These are phyloP conservation scores for Leccinum variicolor DNA, from an alignment of 768 basidiomycete genomes.

Conservation along the genomic window DNA sequence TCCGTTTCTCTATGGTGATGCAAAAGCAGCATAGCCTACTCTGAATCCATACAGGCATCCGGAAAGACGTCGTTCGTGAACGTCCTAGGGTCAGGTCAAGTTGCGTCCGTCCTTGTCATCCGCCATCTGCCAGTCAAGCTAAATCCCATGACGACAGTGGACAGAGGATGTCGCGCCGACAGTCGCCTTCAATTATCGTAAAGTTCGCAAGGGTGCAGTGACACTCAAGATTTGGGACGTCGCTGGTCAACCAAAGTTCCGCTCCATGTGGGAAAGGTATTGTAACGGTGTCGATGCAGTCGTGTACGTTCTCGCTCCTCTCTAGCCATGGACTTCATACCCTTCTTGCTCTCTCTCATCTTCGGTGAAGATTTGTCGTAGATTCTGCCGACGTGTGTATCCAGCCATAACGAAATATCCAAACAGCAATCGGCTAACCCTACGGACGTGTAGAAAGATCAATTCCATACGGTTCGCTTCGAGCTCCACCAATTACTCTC, in stretches of 20 bases:
- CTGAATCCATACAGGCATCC: slow-evolving; percentile 56
- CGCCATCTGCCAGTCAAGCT: neutral
- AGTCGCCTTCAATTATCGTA: slow-evolving; percentile 88
- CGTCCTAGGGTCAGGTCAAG: slow-evolving; percentile 84
- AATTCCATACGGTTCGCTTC: slow-evolving; percentile 78
- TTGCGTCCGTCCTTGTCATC: slow-evolving; percentile 3
- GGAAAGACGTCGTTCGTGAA: slow-evolving; percentile 96
- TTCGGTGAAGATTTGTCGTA: slow-evolving; percentile 72
- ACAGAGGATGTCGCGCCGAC: slow-evolving; percentile 97
- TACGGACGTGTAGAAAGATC: slow-evolving; percentile 53
- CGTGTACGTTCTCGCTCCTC: slow-evolving; percentile 51
- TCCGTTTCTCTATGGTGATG: slow-evolving; percentile 21
- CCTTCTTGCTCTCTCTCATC: slow-evolving; percentile 12
- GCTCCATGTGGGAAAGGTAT: slow-evolving; percentile 95
- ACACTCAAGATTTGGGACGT: slow-evolving; percentile 96
- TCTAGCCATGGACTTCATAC: neutral
- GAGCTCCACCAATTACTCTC: slow-evolving; percentile 79
- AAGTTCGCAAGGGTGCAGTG: slow-evolving; percentile 85
- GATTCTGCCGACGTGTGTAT: slow-evolving; percentile 80
- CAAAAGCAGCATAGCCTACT: neutral
- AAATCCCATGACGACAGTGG: slow-evolving; percentile 52
- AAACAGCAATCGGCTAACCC: neutral
- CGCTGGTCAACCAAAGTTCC: slow-evolving; percentile 90
- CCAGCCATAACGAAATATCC: neutral
- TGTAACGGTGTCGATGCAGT: slow-evolving; percentile 92